These are phyloP conservation scores for Diphasiastrum complanatum DNA, from an alignment of 83 land plant species.

Conservation along the genomic window DNA sequence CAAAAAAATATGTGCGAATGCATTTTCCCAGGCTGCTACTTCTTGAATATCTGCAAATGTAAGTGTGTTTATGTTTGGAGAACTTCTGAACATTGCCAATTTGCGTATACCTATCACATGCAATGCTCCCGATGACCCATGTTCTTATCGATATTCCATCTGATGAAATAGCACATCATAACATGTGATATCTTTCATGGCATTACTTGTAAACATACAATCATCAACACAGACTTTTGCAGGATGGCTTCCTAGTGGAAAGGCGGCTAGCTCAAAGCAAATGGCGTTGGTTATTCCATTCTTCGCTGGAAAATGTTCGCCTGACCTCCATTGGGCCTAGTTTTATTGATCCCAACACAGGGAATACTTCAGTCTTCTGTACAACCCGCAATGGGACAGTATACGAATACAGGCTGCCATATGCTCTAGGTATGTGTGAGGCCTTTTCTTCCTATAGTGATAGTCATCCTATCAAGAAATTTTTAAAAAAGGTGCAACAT, in stretches of 20 bases:
- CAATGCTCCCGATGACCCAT: too few species aligned
- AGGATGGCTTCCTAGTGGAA: conserved; percentile 59
- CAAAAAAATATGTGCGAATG: too few species aligned
- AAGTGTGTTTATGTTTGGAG: too few species aligned
- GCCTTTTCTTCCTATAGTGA: conserved; percentile 3
- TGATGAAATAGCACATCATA: too few species aligned
- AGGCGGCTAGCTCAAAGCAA: conserved; percentile 57
- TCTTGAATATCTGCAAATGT: too few species aligned
- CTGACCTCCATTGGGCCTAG: conserved; percentile 16
- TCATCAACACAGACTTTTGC: conserved; percentile 17
- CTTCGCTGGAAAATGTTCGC: conserved; percentile 31
- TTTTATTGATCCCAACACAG: conserved; percentile 35
- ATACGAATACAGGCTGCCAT: conserved; percentile 46
- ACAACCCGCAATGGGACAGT: conserved; percentile 45
- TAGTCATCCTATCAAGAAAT: not conserved
- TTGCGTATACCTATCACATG: too few species aligned
- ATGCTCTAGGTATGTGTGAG: conserved; percentile 32
- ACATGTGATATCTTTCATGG: not conserved
- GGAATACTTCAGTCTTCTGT: conserved; percentile 38
- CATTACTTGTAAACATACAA: too few species aligned
- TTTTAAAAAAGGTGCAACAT: not conserved
- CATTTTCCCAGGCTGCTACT: too few species aligned
- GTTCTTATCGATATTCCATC: too few species aligned
- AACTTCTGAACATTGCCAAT: too few species aligned
- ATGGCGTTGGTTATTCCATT: conserved; percentile 71